phyloP scores from a whole-genome alignment of 139 green algal species.

The Chlorella sp. region DNA sequence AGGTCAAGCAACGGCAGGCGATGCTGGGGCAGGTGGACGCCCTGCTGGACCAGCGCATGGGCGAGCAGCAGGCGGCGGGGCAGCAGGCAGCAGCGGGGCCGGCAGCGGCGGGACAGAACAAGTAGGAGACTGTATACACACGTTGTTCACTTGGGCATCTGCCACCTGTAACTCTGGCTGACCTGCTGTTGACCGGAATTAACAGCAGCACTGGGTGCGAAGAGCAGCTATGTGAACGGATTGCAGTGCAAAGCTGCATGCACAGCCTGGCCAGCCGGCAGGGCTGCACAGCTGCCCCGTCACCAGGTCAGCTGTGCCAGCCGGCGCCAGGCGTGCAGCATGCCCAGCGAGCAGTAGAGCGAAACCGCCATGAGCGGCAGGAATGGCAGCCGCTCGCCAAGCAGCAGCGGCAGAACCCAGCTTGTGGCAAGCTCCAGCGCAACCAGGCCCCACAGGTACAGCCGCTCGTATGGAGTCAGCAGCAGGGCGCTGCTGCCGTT shows the following conservation, averaged over 20 bases:
- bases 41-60: constrained; percentile 10
- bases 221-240: background rate
- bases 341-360: constrained; percentile 69
- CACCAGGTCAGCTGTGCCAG: constrained; percentile 6
- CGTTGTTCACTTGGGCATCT: background rate
- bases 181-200: too few species aligned
- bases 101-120: constrained; percentile 1
- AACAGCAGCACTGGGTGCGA: too few species aligned
- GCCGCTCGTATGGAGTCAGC: background rate
- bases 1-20: constrained; percentile 22
- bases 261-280: too few species aligned
- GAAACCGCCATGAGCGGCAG: constrained; percentile 89
- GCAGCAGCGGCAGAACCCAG: constrained; percentile 58
- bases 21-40: constrained; percentile 7
- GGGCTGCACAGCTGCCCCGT: background rate
- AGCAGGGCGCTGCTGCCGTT: background rate
- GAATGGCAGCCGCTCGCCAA: constrained; percentile 76
- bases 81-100: constrained; percentile 1
- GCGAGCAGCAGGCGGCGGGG: constrained; percentile 15
- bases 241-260: background rate
- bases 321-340: constrained; percentile 18
- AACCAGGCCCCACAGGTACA: constrained; percentile 73
- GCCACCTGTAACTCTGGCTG: background rate
- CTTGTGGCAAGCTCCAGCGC: constrained; percentile 74
- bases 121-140: background rate